phyloP scores from a whole-genome alignment of 805 yeast species.

The Yamadazyma ubonensis region DNA sequence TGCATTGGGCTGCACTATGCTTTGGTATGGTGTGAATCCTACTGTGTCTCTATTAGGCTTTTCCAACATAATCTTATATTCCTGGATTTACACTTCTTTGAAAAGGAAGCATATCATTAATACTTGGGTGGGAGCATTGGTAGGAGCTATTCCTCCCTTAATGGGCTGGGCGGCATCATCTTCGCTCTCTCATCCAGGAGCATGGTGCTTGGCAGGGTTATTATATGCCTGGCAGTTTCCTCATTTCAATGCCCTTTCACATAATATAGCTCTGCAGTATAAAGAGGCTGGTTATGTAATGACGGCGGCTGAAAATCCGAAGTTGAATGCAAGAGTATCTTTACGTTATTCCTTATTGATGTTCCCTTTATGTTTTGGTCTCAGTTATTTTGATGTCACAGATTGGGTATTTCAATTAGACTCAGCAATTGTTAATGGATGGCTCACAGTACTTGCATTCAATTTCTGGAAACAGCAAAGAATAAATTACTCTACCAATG shows the following conservation, averaged over 20 bases:
- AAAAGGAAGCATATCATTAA: slow-evolving; percentile 82
- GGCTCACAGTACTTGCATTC: slow-evolving; percentile 79
- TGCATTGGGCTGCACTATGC: slow-evolving; percentile 60
- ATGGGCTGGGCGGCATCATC: slow-evolving; percentile 98
- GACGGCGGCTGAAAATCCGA: slow-evolving; percentile 93
- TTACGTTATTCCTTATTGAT: slow-evolving; percentile 84
- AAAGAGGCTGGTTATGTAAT: slow-evolving; percentile 94
- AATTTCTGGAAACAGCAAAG: slow-evolving; percentile 86
- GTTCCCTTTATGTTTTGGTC: slow-evolving; percentile 90
- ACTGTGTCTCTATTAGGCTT: slow-evolving; percentile 81
- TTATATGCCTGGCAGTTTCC: slow-evolving; percentile 99
- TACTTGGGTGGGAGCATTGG: slow-evolving; percentile 99
- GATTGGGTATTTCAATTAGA: slow-evolving; percentile 82
- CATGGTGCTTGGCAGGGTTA: slow-evolving; percentile 89
- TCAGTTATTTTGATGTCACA: slow-evolving; percentile 75
- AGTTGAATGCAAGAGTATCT: slow-evolving; percentile 89
- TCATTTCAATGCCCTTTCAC: slow-evolving; percentile 90
- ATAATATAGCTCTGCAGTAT: slow-evolving; percentile 84
- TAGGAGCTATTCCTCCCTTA: slow-evolving; percentile 96
- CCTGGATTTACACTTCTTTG: slow-evolving; percentile 89
- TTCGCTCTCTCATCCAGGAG: slow-evolving; percentile 79
- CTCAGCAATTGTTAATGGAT: slow-evolving; percentile 76
- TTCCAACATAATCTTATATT: slow-evolving; percentile 74
- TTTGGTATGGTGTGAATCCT: slow-evolving; percentile 81
- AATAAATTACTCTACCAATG: slow-evolving; percentile 47